A percentile compares a stretch with the other conserved stretches of the same genome.
Conservation (phyloP, 768 basidiomycete species). For the Lactifluus volemus region DNA sequence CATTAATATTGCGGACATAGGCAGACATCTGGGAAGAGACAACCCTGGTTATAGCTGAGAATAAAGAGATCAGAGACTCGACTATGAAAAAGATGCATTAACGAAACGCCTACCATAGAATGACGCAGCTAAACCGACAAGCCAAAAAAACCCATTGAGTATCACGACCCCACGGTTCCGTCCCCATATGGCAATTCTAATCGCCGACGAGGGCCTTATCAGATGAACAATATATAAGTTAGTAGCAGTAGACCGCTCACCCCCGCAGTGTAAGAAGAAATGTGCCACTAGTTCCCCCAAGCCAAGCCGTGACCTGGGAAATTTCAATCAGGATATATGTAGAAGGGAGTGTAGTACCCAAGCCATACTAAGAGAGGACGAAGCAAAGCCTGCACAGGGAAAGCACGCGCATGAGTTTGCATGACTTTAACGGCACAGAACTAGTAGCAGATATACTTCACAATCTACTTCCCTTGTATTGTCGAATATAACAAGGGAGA, state of each 20-base stretch:
- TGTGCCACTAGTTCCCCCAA: background rate
- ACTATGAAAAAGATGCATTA: background rate
- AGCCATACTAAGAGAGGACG: slow-evolving; percentile 6
- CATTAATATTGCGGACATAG: background rate
- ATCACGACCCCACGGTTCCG: background rate
- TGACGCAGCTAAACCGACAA: background rate
- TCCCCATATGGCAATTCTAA: slow-evolving; percentile 14
- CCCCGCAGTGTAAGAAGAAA: slow-evolving; percentile 14
- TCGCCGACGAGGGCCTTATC: background rate
- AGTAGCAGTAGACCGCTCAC: background rate
- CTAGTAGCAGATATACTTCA: background rate
- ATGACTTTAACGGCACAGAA: background rate
- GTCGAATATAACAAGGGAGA: slow-evolving; percentile 1
- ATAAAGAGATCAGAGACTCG: background rate
- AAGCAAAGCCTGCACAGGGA: slow-evolving; percentile 1
- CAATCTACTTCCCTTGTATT: background rate
- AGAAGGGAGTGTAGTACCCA: background rate
- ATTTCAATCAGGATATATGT: background rate
- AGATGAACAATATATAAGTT: background rate
- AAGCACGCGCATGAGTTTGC: background rate
- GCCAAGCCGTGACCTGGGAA: slow-evolving; percentile 6
- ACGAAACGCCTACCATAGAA: background rate
- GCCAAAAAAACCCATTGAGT: background rate
- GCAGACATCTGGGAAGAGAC: background rate
- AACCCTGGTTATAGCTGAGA: slow-evolving; percentile 7